phyloP scores from a whole-genome alignment of 2,329 filamentous ascomycete species.

The Emergomyces africanus region DNA sequence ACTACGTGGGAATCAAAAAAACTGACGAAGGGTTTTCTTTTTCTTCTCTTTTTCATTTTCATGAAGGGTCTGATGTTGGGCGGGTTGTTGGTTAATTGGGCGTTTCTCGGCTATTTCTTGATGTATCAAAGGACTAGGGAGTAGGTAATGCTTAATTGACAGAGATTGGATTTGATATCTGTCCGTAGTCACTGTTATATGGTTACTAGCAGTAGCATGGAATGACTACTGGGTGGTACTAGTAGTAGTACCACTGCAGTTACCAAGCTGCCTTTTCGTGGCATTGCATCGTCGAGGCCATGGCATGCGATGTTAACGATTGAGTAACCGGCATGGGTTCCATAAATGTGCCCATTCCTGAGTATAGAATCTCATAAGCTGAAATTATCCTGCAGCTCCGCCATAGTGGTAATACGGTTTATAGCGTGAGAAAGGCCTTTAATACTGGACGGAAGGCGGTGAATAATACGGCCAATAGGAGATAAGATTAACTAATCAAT shows the following conservation, averaged over 20 bases:
- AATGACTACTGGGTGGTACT: no score
- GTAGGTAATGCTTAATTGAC: not conserved
- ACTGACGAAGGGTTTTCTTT: not conserved
- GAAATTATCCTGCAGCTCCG: no score
- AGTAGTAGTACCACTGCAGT: no score
- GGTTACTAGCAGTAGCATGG: no score
- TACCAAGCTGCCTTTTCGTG: no score
- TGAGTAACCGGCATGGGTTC: no score
- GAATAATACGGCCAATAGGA: not conserved
- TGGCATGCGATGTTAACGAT: not conserved
- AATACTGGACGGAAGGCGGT: not conserved
- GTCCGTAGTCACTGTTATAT: not conserved
- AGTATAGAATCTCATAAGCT: no score
- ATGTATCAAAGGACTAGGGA: not conserved
- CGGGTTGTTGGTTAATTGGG: not conserved
- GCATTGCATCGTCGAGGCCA: no score
- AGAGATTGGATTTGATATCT: not conserved
- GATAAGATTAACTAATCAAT: not conserved
- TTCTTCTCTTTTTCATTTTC: no score
- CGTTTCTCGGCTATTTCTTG: not conserved
- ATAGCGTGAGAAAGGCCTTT: no score
- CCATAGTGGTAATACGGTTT: no score
- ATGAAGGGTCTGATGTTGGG: not conserved
- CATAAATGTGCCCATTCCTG: no score
- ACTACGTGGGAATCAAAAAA: not conserved